These are phyloP conservation scores for Euptelea pleiosperma DNA, from an alignment of 164 flowering plant genomes.

Conservation along the genomic window DNA sequence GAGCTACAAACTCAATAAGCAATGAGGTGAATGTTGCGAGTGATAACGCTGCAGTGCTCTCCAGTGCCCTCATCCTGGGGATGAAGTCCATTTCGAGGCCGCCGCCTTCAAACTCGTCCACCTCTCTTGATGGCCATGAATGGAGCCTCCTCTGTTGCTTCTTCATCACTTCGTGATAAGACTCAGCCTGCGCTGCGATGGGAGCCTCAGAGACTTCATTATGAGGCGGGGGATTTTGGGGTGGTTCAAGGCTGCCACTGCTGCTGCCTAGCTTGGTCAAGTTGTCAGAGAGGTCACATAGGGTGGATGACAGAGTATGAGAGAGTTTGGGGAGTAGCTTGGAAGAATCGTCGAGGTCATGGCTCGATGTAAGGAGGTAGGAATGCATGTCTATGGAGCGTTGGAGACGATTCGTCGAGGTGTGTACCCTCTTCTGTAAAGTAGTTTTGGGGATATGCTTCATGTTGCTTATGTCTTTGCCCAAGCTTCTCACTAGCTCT, in stretches of 20 bases:
- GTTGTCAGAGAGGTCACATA: conserved; percentile 21
- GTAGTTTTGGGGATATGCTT: conserved; percentile 32
- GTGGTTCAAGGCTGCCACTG: background rate
- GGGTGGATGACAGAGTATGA: conserved; percentile 30
- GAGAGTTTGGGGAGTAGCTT: conserved; percentile 36
- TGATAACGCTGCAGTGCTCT: conserved; percentile 55
- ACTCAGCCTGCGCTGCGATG: conserved; percentile 5
- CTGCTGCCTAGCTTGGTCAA: background rate
- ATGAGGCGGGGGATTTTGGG: background rate
- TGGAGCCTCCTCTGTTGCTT: conserved; percentile 31
- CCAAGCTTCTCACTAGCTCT: conserved; percentile 61
- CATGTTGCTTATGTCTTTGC: conserved; percentile 65
- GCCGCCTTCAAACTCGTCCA: conserved; percentile 26
- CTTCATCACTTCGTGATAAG: conserved; percentile 27
- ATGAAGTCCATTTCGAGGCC: conserved; percentile 12
- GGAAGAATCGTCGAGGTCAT: conserved; percentile 30
- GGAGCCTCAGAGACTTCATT: background rate
- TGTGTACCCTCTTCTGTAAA: conserved; percentile 48
- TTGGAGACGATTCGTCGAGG: conserved; percentile 62
- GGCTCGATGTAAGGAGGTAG: conserved; percentile 46
- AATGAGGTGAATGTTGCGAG: conserved; percentile 59
- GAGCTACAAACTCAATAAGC: conserved; percentile 62
- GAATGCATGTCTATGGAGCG: conserved; percentile 62
- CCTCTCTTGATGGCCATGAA: conserved; percentile 38
- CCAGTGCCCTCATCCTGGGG: conserved; percentile 31